Percentiles rank a stretch among this genome's conserved stretches.
These are phyloP conservation scores for Chenopodium formosanum DNA, from an alignment of 148 eudicot genomes.

Conservation along the genomic window DNA sequence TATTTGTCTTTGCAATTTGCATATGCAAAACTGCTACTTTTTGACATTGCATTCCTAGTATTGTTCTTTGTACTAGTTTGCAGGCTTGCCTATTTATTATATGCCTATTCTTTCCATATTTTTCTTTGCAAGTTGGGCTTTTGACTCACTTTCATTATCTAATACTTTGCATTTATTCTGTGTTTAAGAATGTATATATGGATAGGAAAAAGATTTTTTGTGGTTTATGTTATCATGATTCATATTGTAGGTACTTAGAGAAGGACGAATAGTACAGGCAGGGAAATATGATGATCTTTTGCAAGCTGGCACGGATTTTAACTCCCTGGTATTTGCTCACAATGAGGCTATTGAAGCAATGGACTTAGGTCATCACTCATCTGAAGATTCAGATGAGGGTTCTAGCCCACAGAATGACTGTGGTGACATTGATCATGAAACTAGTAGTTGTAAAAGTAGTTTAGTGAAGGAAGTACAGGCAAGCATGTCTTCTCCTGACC, in stretches of 20 bases:
- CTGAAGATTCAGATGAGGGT: constrained; percentile 65
- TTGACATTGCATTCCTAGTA: background rate
- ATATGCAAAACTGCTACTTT: background rate
- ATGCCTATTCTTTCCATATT: background rate
- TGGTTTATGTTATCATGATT: background rate
- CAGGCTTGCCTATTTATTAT: background rate
- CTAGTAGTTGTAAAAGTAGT: constrained; percentile 31
- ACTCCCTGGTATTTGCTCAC: constrained; percentile 75
- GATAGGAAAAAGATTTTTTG: background rate
- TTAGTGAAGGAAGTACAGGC: constrained; percentile 60
- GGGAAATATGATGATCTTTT: constrained; percentile 86
- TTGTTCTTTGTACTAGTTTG: background rate
- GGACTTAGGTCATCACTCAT: constrained; percentile 60
- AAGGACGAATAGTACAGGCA: constrained; percentile 83
- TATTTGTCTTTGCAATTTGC: background rate
- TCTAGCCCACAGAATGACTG: constrained; percentile 32
- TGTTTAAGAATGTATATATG: constrained; percentile 1
- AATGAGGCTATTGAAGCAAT: constrained; percentile 91
- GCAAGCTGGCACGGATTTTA: constrained; percentile 85
- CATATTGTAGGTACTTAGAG: constrained; percentile 71
- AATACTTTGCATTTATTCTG: background rate
- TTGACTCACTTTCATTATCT: background rate
- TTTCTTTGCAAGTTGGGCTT: background rate
- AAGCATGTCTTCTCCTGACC: constrained; percentile 50
- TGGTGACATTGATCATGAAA: constrained; percentile 41